Evolutionary conservation across 306 rosid genomes (phyloP), one percentile per base, ranked within the genome.

Genomic region (Vicia villosa): DNA sequence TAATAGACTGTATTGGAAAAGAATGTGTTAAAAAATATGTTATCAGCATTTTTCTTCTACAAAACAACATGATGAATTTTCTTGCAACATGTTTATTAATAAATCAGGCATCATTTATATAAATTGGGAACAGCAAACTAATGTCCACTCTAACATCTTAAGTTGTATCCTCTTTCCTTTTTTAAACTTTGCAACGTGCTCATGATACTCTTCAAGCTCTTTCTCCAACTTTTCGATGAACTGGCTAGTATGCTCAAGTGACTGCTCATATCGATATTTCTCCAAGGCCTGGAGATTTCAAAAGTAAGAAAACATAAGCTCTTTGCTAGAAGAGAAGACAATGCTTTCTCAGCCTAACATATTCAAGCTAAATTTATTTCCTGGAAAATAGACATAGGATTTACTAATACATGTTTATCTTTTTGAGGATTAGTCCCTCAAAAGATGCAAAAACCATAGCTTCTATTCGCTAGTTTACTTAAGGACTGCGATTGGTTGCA

Each of bases 161-260:
- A 57, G 43, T n/a, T 7, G 76, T 30, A 20, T 66, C 62, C 72
- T 81, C 86, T 72, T 81, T 52, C 71, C 71, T 60, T 85, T 78
- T 66, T 81, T 83, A 79, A 75, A 88, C 73, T 43, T 78, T 52
- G 84, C 86, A 65, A 84, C 70, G 56, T 92, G 88, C 61, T 75
- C 76, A 28, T 69, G 88, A 75, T 84, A 88, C 62, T 89, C 89
- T 76, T 86, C 86, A 19, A 89, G 89, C 82, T 89, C 96, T 51
- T 88, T 82, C 86, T 89, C 95, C 86, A 89, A 77, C 79, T 72
- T 89, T 66, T 92, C 96, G 77, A 88, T 83, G 79, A 92, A 92
- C 76, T 87, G 89, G 66, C 98, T 88, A 47, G 96, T 85, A 77
- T 89, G 95, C 77, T 92, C 93, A 66, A 89, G 95, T 26, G 95